Evolutionary conservation across 768 basidiomycete species (phyloP), one percentile per base, ranked within the genome.

Genomic region (Agrocybe praecox): DNA sequence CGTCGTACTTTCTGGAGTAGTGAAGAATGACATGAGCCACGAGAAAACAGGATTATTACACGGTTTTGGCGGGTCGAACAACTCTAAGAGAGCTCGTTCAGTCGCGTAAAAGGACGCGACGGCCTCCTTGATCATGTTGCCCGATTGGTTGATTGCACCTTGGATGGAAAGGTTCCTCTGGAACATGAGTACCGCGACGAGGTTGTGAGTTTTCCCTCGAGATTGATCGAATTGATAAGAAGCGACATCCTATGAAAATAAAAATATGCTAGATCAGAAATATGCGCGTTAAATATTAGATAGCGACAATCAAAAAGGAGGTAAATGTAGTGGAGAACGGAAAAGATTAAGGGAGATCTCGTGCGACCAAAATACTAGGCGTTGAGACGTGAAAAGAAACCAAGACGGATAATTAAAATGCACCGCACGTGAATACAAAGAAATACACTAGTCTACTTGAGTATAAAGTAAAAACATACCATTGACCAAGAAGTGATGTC

Each of bases 181-280:
- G 21, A 62, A 56, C 73, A 79, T 81, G 18, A 87, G 71, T 29
- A 87, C 65, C 3, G 74, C 69, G 43, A 89, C 74, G 33, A 87
- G 64, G 54, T 85, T 87, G 36, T 73, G 61, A 8, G 60, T 61
- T 24, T 76, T 72, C 22, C 65, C 71, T 42, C 43, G 62, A 24
- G 66, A 65, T 59, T 80, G 79, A 26, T 79, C 72, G 15, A 72
- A 69, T 61, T 82, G 84, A 65, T 79, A 88, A 0, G 85, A 78
- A 1, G 80, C 72, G 6, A 88, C 75, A 61, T 89, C 88, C 88
- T 89, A 57, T 19, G n/a, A n/a, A n/a, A n/a, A n/a, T n/a, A n/a
- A 54, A 14, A 24, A 43, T n/a, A n/a, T 24, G 12, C 59, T 49
- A 49, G n/a, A 55, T 51, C 21, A 43, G 49, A 33, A 46, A 57